These are phyloP conservation scores for Metschnikowia continentalis DNA, from an alignment of 805 yeast species.

Conservation along the genomic window DNA sequence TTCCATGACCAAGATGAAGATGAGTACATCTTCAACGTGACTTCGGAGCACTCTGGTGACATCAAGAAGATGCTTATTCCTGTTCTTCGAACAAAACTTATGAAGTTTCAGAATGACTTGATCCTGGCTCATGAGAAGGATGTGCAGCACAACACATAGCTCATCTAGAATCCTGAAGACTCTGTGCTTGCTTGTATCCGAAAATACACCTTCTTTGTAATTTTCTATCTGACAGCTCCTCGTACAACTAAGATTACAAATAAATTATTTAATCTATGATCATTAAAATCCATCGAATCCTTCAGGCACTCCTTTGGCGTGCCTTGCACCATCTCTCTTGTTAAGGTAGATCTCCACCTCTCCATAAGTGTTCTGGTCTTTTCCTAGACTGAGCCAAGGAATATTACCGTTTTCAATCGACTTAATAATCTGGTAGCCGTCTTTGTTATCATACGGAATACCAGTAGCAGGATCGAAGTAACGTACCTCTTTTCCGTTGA, in stretches of 20 bases:
- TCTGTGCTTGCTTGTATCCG: background rate
- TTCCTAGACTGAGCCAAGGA: constrained; percentile 49
- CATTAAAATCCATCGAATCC: constrained; percentile 56
- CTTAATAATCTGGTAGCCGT: constrained; percentile 65
- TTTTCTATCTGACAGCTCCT: background rate
- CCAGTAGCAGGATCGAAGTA: constrained; percentile 88
- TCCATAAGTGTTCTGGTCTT: constrained; percentile 53
- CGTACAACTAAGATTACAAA: background rate
- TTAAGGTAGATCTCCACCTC: constrained; percentile 41
- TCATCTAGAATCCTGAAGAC: background rate
- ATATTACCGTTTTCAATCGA: constrained; percentile 44
- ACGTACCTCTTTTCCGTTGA: constrained; percentile 74
- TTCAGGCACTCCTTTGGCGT: constrained; percentile 85
- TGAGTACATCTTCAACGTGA: constrained; percentile 51
- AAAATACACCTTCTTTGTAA: background rate
- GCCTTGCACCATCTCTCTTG: constrained; percentile 52
- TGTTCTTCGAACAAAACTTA: constrained; percentile 41
- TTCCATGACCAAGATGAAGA: constrained; percentile 74
- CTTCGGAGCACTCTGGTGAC: constrained; percentile 35
- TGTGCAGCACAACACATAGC: constrained; percentile 44
- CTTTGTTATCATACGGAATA: constrained; percentile 79
- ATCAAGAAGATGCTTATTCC: constrained; percentile 53
- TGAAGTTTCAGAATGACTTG: constrained; percentile 60
- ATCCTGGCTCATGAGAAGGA: constrained; percentile 58
- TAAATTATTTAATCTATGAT: constrained; percentile 1